Evolutionary conservation across 257 asterid species (phyloP).

Genomic region (Solanum verrucosum): DNA sequence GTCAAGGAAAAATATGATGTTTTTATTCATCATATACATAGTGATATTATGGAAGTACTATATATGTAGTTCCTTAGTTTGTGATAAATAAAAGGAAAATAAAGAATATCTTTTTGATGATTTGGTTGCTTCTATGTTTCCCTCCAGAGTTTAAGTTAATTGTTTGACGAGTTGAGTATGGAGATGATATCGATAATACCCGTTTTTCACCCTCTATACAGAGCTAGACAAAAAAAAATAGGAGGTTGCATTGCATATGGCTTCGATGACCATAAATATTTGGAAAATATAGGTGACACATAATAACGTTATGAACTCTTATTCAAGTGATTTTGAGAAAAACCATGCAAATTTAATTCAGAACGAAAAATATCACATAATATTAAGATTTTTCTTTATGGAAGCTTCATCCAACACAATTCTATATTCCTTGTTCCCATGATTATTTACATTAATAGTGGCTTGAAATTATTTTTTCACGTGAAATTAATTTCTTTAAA

Average conservation of each 20-base stretch:
- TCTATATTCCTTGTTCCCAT: not conserved
- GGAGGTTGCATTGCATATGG: not conserved
- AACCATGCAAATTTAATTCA: not conserved
- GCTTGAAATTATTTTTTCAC: not conserved
- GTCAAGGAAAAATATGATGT: not conserved
- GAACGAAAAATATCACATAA: not conserved
- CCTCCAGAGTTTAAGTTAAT: not conserved
- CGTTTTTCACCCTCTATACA: not conserved
- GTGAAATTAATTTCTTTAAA: not conserved
- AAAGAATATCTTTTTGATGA: not conserved
- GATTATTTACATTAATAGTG: not conserved
- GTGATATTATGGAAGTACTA: not conserved
- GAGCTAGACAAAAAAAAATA: not conserved
- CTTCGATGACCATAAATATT: not conserved
- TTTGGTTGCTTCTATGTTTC: not conserved
- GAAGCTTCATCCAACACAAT: not conserved
- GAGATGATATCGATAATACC: accelerated
- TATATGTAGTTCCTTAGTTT: not conserved
- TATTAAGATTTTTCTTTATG: not conserved
- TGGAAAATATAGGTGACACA: not conserved
- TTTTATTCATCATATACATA: not conserved
- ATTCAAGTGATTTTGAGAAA: not conserved
- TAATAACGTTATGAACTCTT: not conserved
- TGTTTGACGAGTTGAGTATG: not conserved
- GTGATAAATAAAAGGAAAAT: not conserved